These are phyloP conservation scores for Blastocystis sp. DNA, from an alignment of 352 stramenopile species.

Conservation along the genomic window DNA sequence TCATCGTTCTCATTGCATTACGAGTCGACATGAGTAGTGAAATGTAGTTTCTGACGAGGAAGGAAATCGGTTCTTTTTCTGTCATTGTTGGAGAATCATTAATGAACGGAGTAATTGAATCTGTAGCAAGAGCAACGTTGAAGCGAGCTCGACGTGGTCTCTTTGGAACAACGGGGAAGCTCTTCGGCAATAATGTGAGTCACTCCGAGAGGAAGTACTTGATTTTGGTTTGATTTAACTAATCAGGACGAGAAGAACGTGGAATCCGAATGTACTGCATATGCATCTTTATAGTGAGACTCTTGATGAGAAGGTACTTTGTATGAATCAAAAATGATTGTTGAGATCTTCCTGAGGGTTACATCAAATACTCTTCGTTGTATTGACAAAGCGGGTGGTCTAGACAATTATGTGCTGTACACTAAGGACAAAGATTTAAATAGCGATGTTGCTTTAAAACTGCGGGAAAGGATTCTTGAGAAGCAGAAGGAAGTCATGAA, in stretches of 20 bases:
- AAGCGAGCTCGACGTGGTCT: conserved; percentile 62
- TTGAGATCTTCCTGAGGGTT: conserved; percentile 61
- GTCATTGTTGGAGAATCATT: background rate
- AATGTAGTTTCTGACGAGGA: background rate
- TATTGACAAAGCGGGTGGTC: conserved; percentile 66
- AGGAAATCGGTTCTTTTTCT: background rate
- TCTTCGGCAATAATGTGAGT: conserved; percentile 67
- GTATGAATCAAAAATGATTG: background rate
- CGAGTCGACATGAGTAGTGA: conserved; percentile 25
- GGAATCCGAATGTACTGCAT: conserved; percentile 65
- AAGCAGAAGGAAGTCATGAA: conserved; percentile 32
- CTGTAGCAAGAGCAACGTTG: conserved; percentile 1
- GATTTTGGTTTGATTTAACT: background rate
- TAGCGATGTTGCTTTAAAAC: conserved; percentile 44
- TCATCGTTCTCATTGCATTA: background rate
- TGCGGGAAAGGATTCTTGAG: conserved; percentile 36
- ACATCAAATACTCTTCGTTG: conserved; percentile 64
- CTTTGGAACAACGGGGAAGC: conserved; percentile 62
- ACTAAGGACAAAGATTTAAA: conserved; percentile 64
- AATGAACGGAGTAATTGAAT: conserved; percentile 29
- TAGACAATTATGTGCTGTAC: conserved; percentile 67
- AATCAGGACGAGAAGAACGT: conserved; percentile 62
- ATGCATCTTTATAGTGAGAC: conserved; percentile 65
- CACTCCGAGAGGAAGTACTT: conserved; percentile 64
- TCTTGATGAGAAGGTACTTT: conserved; percentile 61